Evolutionary conservation across 768 basidiomycete species (phyloP).

Genomic region (Amanita thiersii): DNA sequence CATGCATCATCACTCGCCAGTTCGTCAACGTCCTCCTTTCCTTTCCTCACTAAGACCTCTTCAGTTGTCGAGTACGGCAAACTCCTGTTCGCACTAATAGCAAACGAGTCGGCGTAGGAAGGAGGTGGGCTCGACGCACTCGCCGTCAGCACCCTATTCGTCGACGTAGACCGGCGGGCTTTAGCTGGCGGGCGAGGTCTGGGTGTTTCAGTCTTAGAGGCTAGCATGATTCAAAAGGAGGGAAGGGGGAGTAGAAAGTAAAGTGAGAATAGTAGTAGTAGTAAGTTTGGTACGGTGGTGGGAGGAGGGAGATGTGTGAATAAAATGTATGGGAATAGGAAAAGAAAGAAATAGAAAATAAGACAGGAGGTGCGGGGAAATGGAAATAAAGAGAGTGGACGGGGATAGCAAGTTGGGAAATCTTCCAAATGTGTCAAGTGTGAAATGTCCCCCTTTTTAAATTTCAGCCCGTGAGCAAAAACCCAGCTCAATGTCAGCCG

Average conservation of each 20-base stretch:
- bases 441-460: too few relatives aligned
- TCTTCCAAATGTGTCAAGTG: too few relatives aligned
- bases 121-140: conserved; percentile 26
- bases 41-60: background rate
- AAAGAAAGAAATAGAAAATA: background rate
- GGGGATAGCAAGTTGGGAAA: too few relatives aligned
- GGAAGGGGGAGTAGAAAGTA: background rate
- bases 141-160: conserved; percentile 1
- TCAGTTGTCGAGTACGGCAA: conserved; percentile 8
- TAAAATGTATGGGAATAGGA: background rate
- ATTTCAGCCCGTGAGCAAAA: too few relatives aligned
- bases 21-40: background rate
- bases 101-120: conserved; percentile 7
- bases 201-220: conserved; percentile 36
- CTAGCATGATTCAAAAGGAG: conserved; percentile 20
- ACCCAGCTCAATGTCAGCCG: too few relatives aligned
- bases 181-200: conserved; percentile 70
- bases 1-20: conserved; percentile 1
- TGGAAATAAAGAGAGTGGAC: too few relatives aligned
- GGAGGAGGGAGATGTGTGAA: too few relatives aligned
- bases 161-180: conserved; percentile 39
- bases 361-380: background rate
- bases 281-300: too few relatives aligned
- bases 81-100: background rate
- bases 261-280: background rate